Base-by-base conservation (phyloP, 805 yeast species). In the Zygoascus tannicola region DNA sequence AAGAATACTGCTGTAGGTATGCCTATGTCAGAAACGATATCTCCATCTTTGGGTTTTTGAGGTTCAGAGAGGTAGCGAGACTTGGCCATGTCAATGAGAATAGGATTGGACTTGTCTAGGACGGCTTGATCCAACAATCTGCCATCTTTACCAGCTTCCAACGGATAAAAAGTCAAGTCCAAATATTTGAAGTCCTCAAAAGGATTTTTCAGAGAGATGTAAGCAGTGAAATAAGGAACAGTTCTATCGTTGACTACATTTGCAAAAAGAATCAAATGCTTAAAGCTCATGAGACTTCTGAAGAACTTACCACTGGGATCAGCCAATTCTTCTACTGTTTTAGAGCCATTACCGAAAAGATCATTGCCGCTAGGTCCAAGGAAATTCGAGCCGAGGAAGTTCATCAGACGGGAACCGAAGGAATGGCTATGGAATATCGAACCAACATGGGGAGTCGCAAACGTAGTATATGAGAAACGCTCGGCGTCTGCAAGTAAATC, bases 211-310 rank as follows among this genome's bases (percentile, higher is more conserved):
- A 78, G 71, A 3, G 90, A 71, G 46, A 90, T 81, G 60, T 70
- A 87, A 0, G 94, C 71, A 0, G 97, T 85, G 64, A 78, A 84
- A 60, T 86, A 90, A 14, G 90, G 81, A 5, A 88, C 97, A 0
- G 94, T 76, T 47, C 96, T 70, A 62, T 88, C 97, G 56, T 84
- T 80, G 44, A 78, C 71, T 20, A 81, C 72, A 62, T 90, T 88
- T 7, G 95, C 87, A 45, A 86, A 66, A 2, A 78, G 58, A 2
- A 75, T 65, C 43, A 81, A 71, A 44, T 72, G 69, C 47, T 76
- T 64, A 59, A 88, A 88, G 46, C 53, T 56, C 8, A 56, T 45
- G 40, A 88, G 66, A 0, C 84, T 94, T 42, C 71, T 60, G 40
- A 65, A 63, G 55, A 70, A 88, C 7, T 55, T 21, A 60, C 51